Evolutionary conservation across 345 rosid species (phyloP), one percentile per base, ranked within the genome.

Genomic region (Turnera subulata): DNA sequence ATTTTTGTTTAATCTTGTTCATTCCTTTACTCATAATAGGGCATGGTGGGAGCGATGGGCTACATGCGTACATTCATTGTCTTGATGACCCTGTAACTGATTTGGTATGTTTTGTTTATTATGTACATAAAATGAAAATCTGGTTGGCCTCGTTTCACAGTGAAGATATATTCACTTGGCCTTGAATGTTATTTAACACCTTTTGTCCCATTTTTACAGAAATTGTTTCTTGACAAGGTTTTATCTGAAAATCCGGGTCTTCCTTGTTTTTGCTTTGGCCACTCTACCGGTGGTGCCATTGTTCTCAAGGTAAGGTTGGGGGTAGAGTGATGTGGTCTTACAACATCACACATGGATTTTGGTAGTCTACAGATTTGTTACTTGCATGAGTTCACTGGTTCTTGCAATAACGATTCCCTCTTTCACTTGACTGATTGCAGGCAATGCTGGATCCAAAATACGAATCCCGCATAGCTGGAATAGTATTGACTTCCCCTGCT

Each of bases 41-140:
- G 29, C 73, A 69, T 38, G 73, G 73, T 40, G 73, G 73, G n/a
- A 69, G 73, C 25, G 69, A 69, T 53, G 73, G 73, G 35, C 56
- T 69, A 14, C 73, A 69, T 32, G 64, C 61, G 2, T 69, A 58
- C 52, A 68, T 69, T 53, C 68, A 53, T 58, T 63, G 64, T 21
- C 64, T 69, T 21, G 73, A 69, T 58, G 45, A 58, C 26, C 68
- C 73, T 46, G 73, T 63, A 35, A 29, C 35, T 40, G 73, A 69
- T 69, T 49, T 69, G 73, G 73, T 69, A 48, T 13, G 64, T 16
- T 45, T 20, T 33, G 11, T 16, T 25, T 15, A 14, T 22, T 48
- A 10, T 11, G 25, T 35, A 1, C 15, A 12, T 22, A 17, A 24
- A 10, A 23, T 35, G 16, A 17, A 6, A n/a, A 19, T 22, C 15